phyloP scores from a whole-genome alignment of 768 basidiomycete genomes.

The Candolleomyces efflorescens region DNA sequence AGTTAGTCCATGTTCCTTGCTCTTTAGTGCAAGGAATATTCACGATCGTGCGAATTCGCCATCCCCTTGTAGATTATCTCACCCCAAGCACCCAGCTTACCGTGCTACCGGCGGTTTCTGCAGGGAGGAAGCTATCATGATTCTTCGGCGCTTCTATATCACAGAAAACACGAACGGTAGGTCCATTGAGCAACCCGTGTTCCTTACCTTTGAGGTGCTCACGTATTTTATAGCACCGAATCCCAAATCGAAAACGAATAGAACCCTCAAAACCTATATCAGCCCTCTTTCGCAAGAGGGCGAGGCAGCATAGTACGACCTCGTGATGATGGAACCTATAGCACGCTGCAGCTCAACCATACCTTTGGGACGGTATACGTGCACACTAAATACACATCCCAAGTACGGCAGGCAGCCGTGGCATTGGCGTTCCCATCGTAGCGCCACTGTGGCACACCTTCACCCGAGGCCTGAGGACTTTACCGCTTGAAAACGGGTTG shows the following conservation, averaged over 20 bases:
- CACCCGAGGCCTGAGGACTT: too few relatives aligned
- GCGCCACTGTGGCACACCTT: too few relatives aligned
- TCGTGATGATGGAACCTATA: too few relatives aligned
- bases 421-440: too few relatives aligned
- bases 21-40: background rate
- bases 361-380: too few relatives aligned
- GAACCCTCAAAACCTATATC: constrained; percentile 84
- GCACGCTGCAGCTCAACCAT: too few relatives aligned
- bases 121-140: constrained; percentile 83
- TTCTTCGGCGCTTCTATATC: constrained; percentile 83
- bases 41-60: background rate
- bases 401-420: too few relatives aligned
- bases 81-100: constrained; percentile 75
- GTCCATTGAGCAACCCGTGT: constrained; percentile 5
- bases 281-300: constrained; percentile 16
- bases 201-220: constrained; percentile 8
- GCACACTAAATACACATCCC: too few relatives aligned
- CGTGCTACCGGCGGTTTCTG: constrained; percentile 69
- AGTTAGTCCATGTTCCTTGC: constrained; percentile 37
- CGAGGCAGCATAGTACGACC: too few relatives aligned
- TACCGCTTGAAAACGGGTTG: too few relatives aligned
- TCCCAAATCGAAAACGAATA: constrained; percentile 83
- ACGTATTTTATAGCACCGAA: constrained; percentile 60
- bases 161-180: constrained; percentile 90
- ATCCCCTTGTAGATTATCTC: constrained; percentile 45